Conservation (phyloP, 2,329 filamentous ascomycete genomes). For the Boeremia lycopersici region DNA sequence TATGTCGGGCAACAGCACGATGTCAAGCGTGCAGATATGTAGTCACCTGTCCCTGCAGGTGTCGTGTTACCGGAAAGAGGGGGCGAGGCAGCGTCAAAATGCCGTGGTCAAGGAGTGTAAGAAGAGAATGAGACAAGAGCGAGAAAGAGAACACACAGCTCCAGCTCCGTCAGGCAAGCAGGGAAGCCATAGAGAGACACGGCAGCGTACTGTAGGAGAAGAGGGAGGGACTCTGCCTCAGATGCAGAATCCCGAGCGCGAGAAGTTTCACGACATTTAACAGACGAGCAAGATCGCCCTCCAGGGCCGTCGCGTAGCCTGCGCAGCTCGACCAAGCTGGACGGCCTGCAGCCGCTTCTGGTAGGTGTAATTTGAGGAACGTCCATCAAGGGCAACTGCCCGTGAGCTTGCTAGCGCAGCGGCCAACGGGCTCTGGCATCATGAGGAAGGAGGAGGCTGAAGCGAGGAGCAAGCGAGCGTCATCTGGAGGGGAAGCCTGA, state of each 20-base stretch:
- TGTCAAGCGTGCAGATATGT: constrained; percentile 14
- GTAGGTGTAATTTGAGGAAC: constrained; percentile 17
- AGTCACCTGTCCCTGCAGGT: constrained; percentile 37
- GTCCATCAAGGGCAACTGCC: constrained; percentile 10
- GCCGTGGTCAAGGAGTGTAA: constrained; percentile 16
- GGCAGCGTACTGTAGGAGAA: constrained; percentile 13
- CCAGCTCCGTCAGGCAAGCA: constrained; percentile 3
- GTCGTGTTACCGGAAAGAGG: constrained; percentile 17
- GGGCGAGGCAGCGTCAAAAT: constrained; percentile 22
- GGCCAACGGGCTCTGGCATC: constrained; percentile 10
- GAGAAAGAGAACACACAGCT: constrained; percentile 17
- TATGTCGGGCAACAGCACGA: constrained; percentile 15
- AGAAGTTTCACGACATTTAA: constrained; percentile 38
- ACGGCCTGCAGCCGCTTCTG: constrained; percentile 10
- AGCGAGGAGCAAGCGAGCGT: constrained; percentile 16
- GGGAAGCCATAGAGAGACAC: constrained; percentile 23
- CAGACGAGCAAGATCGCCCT: constrained; percentile 33
- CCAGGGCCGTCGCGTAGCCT: constrained; percentile 25
- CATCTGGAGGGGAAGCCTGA: constrained; percentile 14
- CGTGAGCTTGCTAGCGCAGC: constrained; percentile 15
- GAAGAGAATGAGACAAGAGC: constrained; percentile 26
- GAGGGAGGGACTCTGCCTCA: constrained; percentile 22
- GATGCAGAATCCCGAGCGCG: constrained; percentile 17
- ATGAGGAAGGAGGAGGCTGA: constrained; percentile 16
- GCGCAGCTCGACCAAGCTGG: constrained; percentile 5